These are phyloP conservation scores for Mycena olivaceomarginata DNA, from an alignment of 768 basidiomycete genomes.

Conservation along the genomic window DNA sequence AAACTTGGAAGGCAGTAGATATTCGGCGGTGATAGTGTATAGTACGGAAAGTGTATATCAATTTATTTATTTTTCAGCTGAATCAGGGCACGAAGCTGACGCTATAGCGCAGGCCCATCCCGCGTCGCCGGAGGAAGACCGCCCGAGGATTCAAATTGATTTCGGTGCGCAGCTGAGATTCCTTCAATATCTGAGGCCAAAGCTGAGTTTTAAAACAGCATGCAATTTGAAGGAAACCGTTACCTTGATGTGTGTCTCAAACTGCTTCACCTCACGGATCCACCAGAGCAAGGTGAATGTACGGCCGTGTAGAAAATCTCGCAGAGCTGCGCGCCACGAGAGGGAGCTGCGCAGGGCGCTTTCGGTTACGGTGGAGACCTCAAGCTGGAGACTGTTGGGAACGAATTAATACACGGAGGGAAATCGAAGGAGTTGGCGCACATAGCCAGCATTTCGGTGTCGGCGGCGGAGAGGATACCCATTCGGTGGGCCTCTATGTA, in stretches of 20 bases:
- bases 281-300: neutral
- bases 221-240: neutral
- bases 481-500: neutral
- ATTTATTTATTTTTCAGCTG: no score
- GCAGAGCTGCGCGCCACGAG: neutral
- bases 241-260: conserved; percentile 3
- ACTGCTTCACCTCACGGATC: neutral
- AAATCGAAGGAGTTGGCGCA: neutral
- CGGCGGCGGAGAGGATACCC: neutral
- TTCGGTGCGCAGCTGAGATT: no score
- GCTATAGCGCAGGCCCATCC: no score
- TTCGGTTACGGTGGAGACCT: neutral
- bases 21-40: no score
- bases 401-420: neutral
- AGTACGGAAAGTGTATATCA: no score
- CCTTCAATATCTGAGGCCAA: no score
- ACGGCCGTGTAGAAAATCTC: neutral
- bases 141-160: no score
- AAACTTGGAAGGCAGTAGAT: no score
- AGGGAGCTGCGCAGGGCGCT: neutral
- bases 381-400: neutral
- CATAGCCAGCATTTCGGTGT: neutral
- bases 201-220: no score
- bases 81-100: no score
- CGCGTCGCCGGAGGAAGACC: no score